phyloP scores from a whole-genome alignment of 208 protist genomes.

The Wallacemonas collosoma region DNA sequence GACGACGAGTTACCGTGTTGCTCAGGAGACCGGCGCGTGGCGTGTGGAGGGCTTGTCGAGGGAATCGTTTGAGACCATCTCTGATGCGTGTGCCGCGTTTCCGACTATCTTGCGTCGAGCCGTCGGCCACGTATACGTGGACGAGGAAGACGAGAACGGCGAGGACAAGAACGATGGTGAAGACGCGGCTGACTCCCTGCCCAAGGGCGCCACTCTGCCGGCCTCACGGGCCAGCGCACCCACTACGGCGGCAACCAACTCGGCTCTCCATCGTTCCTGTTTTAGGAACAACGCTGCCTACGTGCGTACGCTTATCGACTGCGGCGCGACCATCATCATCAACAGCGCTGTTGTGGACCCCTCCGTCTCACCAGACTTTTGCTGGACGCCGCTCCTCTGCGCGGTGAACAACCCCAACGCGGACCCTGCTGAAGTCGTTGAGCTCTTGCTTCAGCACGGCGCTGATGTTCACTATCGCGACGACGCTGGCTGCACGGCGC shows the following conservation, averaged over 20 bases:
- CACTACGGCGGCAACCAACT: constrained; percentile 21
- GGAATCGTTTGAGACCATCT: constrained; percentile 70
- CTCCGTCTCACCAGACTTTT: constrained; percentile 46
- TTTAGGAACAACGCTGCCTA: constrained; percentile 87
- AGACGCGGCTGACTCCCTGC: not conserved
- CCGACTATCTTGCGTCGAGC: constrained; percentile 54
- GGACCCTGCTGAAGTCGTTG: constrained; percentile 76
- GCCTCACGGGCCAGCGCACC: not conserved
- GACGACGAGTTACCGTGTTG: constrained; percentile 54
- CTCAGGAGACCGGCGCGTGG: constrained; percentile 78
- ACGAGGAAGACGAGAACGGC: not conserved
- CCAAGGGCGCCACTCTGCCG: not conserved
- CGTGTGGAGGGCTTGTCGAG: constrained; percentile 59
- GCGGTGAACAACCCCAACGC: constrained; percentile 89
- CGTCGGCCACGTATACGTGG: not conserved
- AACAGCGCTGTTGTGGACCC: constrained; percentile 74
- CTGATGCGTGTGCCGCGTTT: constrained; percentile 70
- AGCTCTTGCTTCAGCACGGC: constrained; percentile 60
- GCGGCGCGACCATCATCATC: constrained; percentile 74
- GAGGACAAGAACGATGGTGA: not conserved
- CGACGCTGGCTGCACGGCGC: constrained; percentile 75
- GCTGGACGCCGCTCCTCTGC: constrained; percentile 87
- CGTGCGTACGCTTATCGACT: constrained; percentile 74
- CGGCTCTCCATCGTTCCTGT: constrained; percentile 81
- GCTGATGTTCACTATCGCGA: constrained; percentile 72